phyloP scores from a whole-genome alignment of 2,329 filamentous ascomycete species.

The Fusarium cyanostomum region DNA sequence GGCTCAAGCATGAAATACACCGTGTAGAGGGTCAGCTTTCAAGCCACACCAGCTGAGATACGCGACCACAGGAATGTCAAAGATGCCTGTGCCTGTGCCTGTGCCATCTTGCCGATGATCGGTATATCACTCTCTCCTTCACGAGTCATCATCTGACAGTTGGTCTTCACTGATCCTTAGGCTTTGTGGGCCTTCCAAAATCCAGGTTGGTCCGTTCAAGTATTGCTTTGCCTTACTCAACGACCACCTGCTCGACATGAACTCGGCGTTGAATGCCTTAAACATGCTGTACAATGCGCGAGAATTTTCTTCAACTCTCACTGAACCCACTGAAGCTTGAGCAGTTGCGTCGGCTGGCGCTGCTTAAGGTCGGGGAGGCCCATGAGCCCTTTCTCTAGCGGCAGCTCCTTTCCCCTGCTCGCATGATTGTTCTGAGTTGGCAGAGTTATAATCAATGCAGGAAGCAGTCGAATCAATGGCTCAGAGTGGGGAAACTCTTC shows the following conservation, averaged over 20 bases:
- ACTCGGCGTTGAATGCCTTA: background rate
- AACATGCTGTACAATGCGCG: background rate
- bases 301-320: background rate
- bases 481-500: background rate
- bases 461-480: background rate
- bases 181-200: background rate
- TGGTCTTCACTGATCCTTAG: background rate
- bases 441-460: constrained; percentile 6
- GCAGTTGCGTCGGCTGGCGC: background rate
- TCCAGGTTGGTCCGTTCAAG: background rate
- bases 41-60: no score
- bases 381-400: constrained; percentile 1
- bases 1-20: no score
- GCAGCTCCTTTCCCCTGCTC: background rate
- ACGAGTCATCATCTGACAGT: background rate
- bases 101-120: background rate
- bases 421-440: background rate
- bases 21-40: no score
- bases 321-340: background rate
- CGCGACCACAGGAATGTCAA: no score
- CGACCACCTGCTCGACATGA: background rate
- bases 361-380: background rate
- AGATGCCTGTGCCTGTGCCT: background rate
- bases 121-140: background rate
- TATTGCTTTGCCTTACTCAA: background rate